Evolutionary conservation across 1,284 basidiomycete genomes (phyloP).

Genomic region (Phaffia rhodozyma): DNA sequence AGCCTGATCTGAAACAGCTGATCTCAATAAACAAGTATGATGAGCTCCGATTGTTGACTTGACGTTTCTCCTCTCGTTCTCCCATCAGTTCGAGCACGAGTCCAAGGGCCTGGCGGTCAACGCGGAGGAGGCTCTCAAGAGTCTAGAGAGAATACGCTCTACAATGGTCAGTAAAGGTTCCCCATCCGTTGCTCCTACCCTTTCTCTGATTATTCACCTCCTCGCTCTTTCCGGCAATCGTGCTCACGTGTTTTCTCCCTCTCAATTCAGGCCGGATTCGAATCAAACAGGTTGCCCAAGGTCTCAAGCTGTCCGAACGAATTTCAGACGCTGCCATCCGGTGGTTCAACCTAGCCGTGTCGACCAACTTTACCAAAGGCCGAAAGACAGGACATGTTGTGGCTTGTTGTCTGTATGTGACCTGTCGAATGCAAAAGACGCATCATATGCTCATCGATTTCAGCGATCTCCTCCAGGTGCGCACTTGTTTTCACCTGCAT

Average conservation of each 20-base stretch:
- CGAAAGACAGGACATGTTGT: conserved; percentile 85
- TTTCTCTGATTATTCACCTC: neutral
- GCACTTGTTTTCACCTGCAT: conserved; percentile 20
- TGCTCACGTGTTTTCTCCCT: neutral
- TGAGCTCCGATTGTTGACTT: neutral
- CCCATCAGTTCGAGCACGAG: conserved; percentile 55
- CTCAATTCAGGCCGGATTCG: conserved; percentile 53
- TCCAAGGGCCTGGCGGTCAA: conserved; percentile 59
- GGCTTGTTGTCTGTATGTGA: conserved; percentile 89
- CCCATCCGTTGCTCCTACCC: neutral
- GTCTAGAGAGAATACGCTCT: conserved; percentile 66
- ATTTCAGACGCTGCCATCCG: conserved; percentile 72
- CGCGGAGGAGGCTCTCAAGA: conserved; percentile 44
- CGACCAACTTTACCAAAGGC: conserved; percentile 88
- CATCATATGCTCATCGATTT: conserved; percentile 99
- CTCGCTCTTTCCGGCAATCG: neutral
- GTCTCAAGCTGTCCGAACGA: conserved; percentile 63
- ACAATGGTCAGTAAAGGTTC: conserved; percentile 51
- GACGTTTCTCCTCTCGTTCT: neutral
- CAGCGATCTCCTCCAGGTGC: conserved; percentile 74
- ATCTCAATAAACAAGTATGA: neutral
- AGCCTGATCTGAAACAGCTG: neutral
- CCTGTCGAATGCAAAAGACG: conserved; percentile 78
- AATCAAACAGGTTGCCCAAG: conserved; percentile 67
- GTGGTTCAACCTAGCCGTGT: conserved; percentile 84